Evolutionary conservation across 2,329 filamentous ascomycete species (phyloP).

Genomic region (Colletotrichum musicola): DNA sequence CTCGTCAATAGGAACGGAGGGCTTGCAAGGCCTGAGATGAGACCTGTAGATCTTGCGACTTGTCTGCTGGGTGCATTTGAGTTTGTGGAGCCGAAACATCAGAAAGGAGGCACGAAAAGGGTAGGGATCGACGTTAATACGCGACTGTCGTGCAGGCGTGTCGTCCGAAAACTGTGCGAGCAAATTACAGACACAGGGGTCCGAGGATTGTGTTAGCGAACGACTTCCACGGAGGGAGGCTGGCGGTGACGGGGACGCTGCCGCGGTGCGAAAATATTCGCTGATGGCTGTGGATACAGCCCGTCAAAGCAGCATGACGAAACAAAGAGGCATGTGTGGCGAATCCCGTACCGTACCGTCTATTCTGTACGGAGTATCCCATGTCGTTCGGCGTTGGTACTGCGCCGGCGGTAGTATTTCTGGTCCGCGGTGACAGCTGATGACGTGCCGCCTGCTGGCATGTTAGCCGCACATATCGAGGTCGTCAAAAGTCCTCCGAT

Average conservation of each 20-base stretch:
- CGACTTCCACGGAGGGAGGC: slow-evolving; percentile 4
- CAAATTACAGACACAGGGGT: slow-evolving; percentile 31
- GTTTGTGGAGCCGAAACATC: slow-evolving; percentile 35
- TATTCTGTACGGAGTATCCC: neutral
- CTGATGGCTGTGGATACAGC: slow-evolving; percentile 11
- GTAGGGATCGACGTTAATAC: slow-evolving; percentile 31
- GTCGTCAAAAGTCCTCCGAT: slow-evolving; percentile 1
- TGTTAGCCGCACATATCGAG: slow-evolving; percentile 29
- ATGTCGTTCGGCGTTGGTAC: neutral
- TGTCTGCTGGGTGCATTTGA: slow-evolving; percentile 24
- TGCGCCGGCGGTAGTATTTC: neutral
- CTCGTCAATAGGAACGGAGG: slow-evolving; percentile 19
- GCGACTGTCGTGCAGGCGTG: slow-evolving; percentile 21
- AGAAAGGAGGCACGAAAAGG: slow-evolving; percentile 1
- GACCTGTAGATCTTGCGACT: slow-evolving; percentile 34
- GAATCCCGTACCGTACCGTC: neutral
- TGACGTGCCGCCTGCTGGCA: slow-evolving; percentile 6
- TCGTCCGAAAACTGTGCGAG: slow-evolving; percentile 28
- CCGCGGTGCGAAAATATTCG: neutral
- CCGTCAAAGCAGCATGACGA: slow-evolving; percentile 1
- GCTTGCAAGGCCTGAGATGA: slow-evolving; percentile 37
- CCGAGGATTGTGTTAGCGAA: neutral
- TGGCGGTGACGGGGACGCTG: neutral
- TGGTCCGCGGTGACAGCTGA: neutral
- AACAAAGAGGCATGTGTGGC: neutral